Percentiles rank a stretch among this genome's conserved stretches.
phyloP scores from a whole-genome alignment of 768 basidiomycete genomes.

The Lactarius indigo region DNA sequence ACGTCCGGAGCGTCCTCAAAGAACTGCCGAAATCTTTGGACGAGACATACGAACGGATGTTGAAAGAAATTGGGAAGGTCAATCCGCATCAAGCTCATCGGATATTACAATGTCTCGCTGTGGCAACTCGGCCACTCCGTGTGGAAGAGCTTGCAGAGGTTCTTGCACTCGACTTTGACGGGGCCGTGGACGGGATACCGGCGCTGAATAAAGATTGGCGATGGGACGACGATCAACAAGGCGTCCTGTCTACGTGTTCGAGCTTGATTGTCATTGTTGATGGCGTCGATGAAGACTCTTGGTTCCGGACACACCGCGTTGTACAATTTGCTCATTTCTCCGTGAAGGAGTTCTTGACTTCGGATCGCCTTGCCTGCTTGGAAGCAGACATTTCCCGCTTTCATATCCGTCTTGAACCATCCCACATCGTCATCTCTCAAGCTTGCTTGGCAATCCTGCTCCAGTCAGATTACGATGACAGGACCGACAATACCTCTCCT shows the following conservation, averaged over 20 bases:
- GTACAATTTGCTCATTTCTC: conserved; percentile 1
- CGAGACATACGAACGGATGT: not conserved
- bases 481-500: not conserved
- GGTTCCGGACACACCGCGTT: not conserved
- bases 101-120: not conserved
- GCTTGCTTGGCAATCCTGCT: not conserved
- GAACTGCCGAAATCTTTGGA: not conserved
- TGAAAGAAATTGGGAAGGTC: not conserved
- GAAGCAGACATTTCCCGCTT: not conserved
- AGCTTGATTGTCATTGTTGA: not conserved
- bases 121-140: not conserved
- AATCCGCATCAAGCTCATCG: not conserved
- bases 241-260: not conserved
- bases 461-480: not conserved
- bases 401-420: not conserved
- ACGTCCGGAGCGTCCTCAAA: not conserved
- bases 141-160: not conserved
- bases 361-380: not conserved
- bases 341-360: conserved; percentile 2
- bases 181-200: not conserved
- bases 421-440: not conserved
- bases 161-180: not conserved
- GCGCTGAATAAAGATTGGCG: not conserved
- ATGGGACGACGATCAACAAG: not conserved
- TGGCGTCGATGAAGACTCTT: not conserved